These are phyloP conservation scores for Xerocomus nothofagi DNA, from an alignment of 1,284 basidiomycete species.

Conservation along the genomic window DNA sequence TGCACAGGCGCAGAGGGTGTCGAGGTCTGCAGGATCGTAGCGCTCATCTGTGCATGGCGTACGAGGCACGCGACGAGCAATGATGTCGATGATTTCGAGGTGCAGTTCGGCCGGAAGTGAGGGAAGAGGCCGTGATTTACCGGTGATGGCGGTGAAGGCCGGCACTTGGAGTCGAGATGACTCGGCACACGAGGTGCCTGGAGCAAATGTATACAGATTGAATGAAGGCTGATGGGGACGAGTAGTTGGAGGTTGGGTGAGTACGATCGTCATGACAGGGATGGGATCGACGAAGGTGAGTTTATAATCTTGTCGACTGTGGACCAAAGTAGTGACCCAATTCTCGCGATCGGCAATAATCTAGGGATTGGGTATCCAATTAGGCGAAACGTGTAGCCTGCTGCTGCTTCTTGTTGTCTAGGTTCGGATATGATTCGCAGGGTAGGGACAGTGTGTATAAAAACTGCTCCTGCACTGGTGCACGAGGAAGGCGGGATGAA, in stretches of 20 bases:
- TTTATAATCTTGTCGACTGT: slow-evolving; percentile 7
- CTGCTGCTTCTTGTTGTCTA: neutral
- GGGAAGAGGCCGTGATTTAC: slow-evolving; percentile 10
- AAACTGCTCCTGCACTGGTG: slow-evolving; percentile 13
- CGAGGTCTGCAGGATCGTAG: slow-evolving; percentile 24
- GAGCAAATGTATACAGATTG: neutral
- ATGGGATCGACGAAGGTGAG: slow-evolving; percentile 10
- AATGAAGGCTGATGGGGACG: slow-evolving; percentile 5
- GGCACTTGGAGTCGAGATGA: neutral
- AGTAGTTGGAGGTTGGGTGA: slow-evolving; percentile 8
- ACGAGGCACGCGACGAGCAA: slow-evolving; percentile 18
- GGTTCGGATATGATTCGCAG: slow-evolving; percentile 2
- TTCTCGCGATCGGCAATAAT: slow-evolving; percentile 3
- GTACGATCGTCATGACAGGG: slow-evolving; percentile 17
- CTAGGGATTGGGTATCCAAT: slow-evolving; percentile 7
- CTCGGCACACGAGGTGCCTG: neutral
- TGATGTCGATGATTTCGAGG: slow-evolving; percentile 31
- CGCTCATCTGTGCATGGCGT: slow-evolving; percentile 10
- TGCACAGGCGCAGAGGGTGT: slow-evolving; percentile 32
- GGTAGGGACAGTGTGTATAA: slow-evolving; percentile 3
- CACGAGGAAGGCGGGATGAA: slow-evolving; percentile 13
- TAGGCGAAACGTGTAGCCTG: slow-evolving; percentile 3
- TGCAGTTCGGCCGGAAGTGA: slow-evolving; percentile 34
- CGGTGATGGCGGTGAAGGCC: neutral
- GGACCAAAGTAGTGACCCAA: neutral